Evolutionary conservation across 805 yeast species (phyloP).

Genomic region (Suhomyces vadensis): DNA sequence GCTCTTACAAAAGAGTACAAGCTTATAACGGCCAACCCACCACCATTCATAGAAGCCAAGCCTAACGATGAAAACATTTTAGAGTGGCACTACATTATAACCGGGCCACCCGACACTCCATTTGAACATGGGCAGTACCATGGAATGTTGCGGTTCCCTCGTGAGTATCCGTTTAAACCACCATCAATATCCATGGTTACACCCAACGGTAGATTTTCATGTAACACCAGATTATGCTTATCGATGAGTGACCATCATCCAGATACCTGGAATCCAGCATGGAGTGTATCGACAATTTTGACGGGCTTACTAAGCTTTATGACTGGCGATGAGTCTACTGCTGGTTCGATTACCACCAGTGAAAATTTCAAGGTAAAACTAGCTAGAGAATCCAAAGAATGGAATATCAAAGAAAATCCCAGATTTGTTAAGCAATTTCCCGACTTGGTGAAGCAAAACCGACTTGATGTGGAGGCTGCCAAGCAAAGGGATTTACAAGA

Average conservation of each 20-base stretch:
- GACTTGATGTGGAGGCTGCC: constrained; percentile 25
- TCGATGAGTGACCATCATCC: constrained; percentile 96
- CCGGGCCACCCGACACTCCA: constrained; percentile 91
- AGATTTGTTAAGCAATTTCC: constrained; percentile 68
- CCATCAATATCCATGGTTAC: constrained; percentile 88
- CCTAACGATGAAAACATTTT: constrained; percentile 86
- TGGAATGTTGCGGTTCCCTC: constrained; percentile 80
- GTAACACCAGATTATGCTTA: constrained; percentile 79
- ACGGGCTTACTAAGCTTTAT: constrained; percentile 87
- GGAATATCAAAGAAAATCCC: constrained; percentile 56
- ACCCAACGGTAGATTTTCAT: constrained; percentile 84
- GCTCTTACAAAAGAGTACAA: constrained; percentile 80
- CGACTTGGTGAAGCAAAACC: constrained; percentile 55
- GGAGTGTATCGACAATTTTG: constrained; percentile 89
- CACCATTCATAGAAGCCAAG: constrained; percentile 80
- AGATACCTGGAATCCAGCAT: constrained; percentile 93
- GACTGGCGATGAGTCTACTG: constrained; percentile 84
- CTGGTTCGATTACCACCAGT: constrained; percentile 75
- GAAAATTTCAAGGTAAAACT: constrained; percentile 54
- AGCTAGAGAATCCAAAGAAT: constrained; percentile 61
- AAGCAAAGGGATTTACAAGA: constrained; percentile 17
- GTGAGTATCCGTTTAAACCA: constrained; percentile 88
- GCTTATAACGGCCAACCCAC: constrained; percentile 72
- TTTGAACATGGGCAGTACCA: constrained; percentile 87
- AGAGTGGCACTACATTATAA: constrained; percentile 91